phyloP scores from a whole-genome alignment of 2,329 filamentous ascomycete species.

The Exserohilum rostratum region DNA sequence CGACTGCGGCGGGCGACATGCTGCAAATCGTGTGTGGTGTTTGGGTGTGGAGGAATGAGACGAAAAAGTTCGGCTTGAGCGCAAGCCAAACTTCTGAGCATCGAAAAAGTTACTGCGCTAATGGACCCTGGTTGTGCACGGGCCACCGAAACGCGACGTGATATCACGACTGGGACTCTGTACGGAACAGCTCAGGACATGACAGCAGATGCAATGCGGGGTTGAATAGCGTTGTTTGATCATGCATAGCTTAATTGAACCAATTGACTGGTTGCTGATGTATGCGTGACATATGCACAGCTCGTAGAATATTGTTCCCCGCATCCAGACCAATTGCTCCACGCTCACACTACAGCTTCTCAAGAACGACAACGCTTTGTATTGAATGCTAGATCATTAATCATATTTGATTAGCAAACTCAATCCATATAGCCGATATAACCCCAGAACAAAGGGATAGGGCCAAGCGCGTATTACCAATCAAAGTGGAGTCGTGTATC shows the following conservation, averaged over 20 bases:
- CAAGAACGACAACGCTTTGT: too few relatives aligned
- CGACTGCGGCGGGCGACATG: conserved; percentile 49
- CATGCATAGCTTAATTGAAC: too few relatives aligned
- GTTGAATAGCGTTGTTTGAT: too few relatives aligned
- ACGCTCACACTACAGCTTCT: too few relatives aligned
- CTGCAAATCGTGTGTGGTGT: conserved; percentile 17
- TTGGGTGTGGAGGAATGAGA: not conserved
- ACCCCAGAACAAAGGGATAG: not conserved
- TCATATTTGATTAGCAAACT: too few relatives aligned
- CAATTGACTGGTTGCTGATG: too few relatives aligned
- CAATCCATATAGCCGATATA: not conserved
- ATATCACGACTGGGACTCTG: not conserved
- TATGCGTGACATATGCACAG: too few relatives aligned
- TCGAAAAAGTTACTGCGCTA: conserved; percentile 17
- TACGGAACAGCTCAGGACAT: not conserved
- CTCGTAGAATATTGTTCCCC: too few relatives aligned
- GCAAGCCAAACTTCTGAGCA: conserved; percentile 8
- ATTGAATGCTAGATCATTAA: too few relatives aligned
- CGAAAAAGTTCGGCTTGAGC: conserved; percentile 13
- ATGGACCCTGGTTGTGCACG: conserved; percentile 9
- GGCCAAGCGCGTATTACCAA: not conserved
- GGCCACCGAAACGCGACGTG: conserved; percentile 1
- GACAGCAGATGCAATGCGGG: too few relatives aligned
- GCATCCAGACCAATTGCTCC: too few relatives aligned
- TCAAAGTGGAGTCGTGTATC: not conserved